Conservation (phyloP, 352 stramenopile species). For the Phytophthora pini region DNA sequence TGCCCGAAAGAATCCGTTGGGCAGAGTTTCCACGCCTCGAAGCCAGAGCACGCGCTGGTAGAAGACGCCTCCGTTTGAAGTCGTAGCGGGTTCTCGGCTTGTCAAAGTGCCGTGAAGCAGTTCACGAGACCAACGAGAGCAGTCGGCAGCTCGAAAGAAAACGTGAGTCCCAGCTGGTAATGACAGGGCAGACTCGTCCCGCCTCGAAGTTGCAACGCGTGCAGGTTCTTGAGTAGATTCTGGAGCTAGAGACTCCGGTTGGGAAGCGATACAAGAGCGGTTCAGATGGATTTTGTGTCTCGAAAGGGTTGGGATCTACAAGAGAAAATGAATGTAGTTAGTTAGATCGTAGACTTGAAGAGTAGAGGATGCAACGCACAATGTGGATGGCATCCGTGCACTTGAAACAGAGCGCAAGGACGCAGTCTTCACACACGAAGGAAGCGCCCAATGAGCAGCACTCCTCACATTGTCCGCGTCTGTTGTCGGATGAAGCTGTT, state of each 20-base stretch:
- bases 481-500: neutral
- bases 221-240: neutral
- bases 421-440: conserved; percentile 59
- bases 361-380: conserved; percentile 37
- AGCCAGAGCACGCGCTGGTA: conserved; percentile 79
- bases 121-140: conserved; percentile 56
- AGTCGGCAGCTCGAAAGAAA: conserved; percentile 60
- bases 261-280: neutral
- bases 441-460: conserved; percentile 35
- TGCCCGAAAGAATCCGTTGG: conserved; percentile 71
- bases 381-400: conserved; percentile 84
- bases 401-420: conserved; percentile 54
- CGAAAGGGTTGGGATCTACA: conserved; percentile 56
- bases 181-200: conserved; percentile 36
- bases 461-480: conserved; percentile 53
- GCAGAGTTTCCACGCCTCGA: conserved; percentile 64
- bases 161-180: conserved; percentile 51
- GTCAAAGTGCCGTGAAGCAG: conserved; percentile 59
- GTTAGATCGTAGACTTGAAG: neutral
- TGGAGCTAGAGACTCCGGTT: neutral
- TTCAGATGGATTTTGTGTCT: conserved; percentile 37
- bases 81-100: conserved; percentile 20
- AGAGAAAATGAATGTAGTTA: neutral
- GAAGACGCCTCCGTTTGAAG: conserved; percentile 17
- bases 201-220: conserved; percentile 20